phyloP scores from a whole-genome alignment of 345 rosid genomes.

The Corymbia maculata region DNA sequence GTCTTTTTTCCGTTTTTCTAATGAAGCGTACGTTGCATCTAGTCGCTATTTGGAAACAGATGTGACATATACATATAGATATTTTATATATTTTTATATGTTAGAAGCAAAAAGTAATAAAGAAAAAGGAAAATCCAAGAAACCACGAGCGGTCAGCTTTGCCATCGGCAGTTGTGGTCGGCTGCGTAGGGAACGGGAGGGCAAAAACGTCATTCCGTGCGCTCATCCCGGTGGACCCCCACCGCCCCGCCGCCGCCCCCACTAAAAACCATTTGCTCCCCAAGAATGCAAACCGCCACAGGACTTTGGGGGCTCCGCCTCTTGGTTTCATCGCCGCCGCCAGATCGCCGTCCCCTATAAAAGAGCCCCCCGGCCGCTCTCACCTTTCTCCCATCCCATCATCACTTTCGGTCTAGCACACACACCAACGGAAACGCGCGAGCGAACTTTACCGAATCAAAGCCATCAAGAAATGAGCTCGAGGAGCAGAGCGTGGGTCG shows the following conservation, averaged over 20 bases:
- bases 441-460: not conserved
- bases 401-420: not conserved
- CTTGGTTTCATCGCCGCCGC: not conserved
- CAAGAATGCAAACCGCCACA: not conserved
- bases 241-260: not conserved
- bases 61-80: not conserved
- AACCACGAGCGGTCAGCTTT: not conserved
- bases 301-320: not conserved
- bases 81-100: too few species aligned
- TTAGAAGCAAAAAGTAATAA: not conserved
- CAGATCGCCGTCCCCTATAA: not conserved
- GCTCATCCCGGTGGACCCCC: not conserved
- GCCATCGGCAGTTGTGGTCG: not conserved
- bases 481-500: slow-evolving; percentile 24
- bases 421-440: not conserved
- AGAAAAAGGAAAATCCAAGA: not conserved
- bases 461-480: not conserved
- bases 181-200: not conserved
- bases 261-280: not conserved
- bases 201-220: not conserved
- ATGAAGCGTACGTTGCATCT: not conserved
- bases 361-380: not conserved
- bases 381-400: not conserved
- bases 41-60: not conserved
- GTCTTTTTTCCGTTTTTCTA: not conserved